These are phyloP conservation scores for Tinospora cordifolia DNA, from an alignment of 164 flowering plant genomes.

Conservation along the genomic window DNA sequence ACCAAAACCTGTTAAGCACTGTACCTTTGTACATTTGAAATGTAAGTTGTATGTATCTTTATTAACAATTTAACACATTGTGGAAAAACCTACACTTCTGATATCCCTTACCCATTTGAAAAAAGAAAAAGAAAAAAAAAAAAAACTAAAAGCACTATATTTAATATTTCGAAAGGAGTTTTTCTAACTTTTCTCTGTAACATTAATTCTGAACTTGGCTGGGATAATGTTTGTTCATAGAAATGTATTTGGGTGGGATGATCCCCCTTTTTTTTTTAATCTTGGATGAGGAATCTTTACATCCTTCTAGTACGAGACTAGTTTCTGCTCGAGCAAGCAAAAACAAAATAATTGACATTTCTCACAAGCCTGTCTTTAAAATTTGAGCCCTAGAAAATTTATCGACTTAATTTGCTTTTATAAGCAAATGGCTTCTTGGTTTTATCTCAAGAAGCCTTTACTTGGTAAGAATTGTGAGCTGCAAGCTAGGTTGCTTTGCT, in stretches of 20 bases:
- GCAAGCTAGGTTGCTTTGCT: background rate
- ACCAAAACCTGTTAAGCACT: constrained; percentile 2
- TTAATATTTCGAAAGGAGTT: background rate
- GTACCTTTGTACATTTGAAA: constrained; percentile 8
- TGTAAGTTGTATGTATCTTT: background rate
- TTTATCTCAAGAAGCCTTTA: background rate
- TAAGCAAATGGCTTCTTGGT: no score
- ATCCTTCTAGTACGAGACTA: background rate
- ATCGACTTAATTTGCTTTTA: no score
- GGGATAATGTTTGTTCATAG: no score
- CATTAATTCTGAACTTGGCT: no score
- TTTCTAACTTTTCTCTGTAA: no score
- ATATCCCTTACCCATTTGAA: constrained; percentile 2
- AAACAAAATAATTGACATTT: no score
- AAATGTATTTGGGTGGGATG: no score
- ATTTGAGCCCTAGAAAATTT: no score
- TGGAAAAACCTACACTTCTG: background rate
- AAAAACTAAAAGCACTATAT: background rate
- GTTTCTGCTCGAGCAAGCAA: no score
- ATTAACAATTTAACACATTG: background rate
- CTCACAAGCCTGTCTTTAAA: no score
- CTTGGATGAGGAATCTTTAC: no score
- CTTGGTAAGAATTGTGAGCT: background rate
- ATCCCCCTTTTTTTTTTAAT: no score
- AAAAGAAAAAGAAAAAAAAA: constrained; percentile 1